Base-by-base conservation (phyloP, 2,329 filamentous ascomycete species). In the Pseudogymnoascus sp. region DNA sequence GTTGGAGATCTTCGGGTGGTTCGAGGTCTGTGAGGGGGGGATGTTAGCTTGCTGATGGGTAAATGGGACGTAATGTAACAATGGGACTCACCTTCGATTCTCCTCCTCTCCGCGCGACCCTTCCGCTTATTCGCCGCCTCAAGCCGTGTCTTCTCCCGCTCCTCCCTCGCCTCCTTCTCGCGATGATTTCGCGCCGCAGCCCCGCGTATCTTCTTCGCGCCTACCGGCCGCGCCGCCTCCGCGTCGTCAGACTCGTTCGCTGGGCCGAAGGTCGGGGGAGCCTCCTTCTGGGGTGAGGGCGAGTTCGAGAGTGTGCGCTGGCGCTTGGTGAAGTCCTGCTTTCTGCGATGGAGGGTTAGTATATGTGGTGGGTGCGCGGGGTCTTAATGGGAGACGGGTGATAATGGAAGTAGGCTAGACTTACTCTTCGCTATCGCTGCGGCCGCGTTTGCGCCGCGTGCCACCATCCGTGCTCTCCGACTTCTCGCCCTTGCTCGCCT, bases 341-440 rank as follows among this genome's bases (percentile, higher is more conserved):
- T 86, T 66, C 90, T 95, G 65, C 57, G 61, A 61, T 9, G 58
- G 73, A n/a, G 62, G 68, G 67, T 68, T 60, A 65, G 58, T 34
- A 59, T 63, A 23, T 28, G 55, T 58, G 61, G 58, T n/a, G 37
- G 18, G 15, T 3, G n/a, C n/a, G 34, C n/a, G n/a, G n/a, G n/a
- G 15, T 56, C 57, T 57, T 61, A n/a, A n/a, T n/a, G n/a, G 28
- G 58, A 8, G 55, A 19, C n/a, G 33, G 8, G 37, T 30, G 15
- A 57, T 57, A 56, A 37, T 10, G 57, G 19, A 38, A 38, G 15
- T 6, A 45, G 21, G 21, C 3, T 28, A 15, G 3, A 83, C 90
- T 74, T 80, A 97, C 92, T 95, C 90, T 81, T 96, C 91, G 70
- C 90, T 96, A 63, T 94, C 90, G 68, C 94, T 95, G 63, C 92